These are phyloP conservation scores for Silene vulgaris DNA, from an alignment of 179 eudicot species.

Conservation along the genomic window DNA sequence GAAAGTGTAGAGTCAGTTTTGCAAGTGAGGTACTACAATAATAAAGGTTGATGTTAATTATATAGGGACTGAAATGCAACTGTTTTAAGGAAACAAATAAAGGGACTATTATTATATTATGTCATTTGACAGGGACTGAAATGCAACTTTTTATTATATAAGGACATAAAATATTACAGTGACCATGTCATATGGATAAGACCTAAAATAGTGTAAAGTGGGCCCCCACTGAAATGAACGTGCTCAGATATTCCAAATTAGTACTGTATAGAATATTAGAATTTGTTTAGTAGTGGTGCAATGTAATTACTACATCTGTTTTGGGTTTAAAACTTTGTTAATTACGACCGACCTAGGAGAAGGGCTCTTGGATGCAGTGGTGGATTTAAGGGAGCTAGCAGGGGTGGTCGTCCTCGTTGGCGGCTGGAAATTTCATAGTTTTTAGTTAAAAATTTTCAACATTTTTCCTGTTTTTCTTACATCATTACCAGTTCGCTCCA, in stretches of 20 bases:
- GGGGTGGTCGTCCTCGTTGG: no score
- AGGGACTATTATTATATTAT: background rate
- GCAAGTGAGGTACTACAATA: background rate
- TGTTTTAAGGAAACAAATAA: background rate
- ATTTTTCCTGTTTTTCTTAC: no score
- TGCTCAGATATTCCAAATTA: background rate
- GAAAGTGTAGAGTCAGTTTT: background rate
- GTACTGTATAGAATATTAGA: background rate
- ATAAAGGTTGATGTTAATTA: background rate
- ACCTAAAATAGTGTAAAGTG: background rate
- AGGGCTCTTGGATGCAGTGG: background rate
- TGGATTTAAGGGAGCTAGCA: no score
- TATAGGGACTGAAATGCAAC: background rate
- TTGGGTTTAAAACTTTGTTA: background rate
- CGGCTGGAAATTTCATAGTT: no score
- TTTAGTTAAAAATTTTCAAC: no score
- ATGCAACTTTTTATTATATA: background rate
- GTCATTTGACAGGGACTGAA: slow-evolving; percentile 1
- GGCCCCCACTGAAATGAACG: slow-evolving; percentile 7
- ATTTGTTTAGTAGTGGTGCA: background rate
- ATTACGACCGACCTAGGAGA: background rate
- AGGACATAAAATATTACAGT: background rate
- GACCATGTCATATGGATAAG: slow-evolving; percentile 12
- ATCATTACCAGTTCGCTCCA: no score
- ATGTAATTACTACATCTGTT: background rate